Evolutionary conservation across 2,329 filamentous ascomycete genomes (phyloP).

Genomic region (Alternaria metachromatica): DNA sequence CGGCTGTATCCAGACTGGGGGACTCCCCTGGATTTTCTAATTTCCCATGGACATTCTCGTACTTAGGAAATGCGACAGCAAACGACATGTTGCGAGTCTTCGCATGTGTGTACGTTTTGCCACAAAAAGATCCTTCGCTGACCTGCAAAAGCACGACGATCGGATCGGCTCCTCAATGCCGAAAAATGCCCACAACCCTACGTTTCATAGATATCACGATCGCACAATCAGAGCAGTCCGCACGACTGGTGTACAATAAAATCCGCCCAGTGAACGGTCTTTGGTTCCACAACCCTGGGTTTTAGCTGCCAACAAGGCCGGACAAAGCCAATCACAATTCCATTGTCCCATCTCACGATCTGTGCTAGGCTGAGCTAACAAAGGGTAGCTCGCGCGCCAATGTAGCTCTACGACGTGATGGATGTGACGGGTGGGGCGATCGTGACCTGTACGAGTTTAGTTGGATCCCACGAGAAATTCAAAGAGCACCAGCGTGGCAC

Average conservation of each 20-base stretch:
- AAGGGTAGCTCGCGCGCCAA: background rate
- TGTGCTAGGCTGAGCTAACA: background rate
- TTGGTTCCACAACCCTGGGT: conserved; percentile 4
- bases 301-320: background rate
- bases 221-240: background rate
- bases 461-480: background rate
- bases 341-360: background rate
- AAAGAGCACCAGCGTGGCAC: background rate
- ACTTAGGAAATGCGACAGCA: background rate
- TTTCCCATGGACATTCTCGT: background rate
- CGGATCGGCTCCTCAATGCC: conserved; percentile 14
- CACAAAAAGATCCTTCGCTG: background rate
- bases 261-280: background rate
- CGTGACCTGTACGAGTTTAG: background rate
- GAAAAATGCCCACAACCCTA: background rate
- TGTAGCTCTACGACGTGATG: conserved; percentile 3
- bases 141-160: conserved; percentile 2
- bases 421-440: conserved; percentile 1
- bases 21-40: background rate
- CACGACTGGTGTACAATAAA: background rate
- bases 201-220: conserved; percentile 2
- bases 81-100: background rate
- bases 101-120: background rate
- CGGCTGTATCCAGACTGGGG: background rate
- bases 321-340: conserved; percentile 3